A percentile compares a stretch with the other conserved stretches of the same genome.
These are phyloP conservation scores for Puccinellia tenuiflora DNA, from an alignment of 176 grass and related monocot genomes.

Conservation along the genomic window DNA sequence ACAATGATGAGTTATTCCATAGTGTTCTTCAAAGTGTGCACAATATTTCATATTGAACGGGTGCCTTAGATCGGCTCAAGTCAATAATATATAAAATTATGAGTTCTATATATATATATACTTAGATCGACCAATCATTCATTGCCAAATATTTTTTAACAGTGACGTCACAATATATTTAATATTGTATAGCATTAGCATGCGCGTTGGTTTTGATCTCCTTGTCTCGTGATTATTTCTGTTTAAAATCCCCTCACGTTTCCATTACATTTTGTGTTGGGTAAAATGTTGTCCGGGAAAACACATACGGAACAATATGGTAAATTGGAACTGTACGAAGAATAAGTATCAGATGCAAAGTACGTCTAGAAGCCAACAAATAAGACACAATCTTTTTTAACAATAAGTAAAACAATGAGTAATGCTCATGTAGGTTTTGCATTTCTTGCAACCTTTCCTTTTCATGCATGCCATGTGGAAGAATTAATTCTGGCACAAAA, in stretches of 20 bases:
- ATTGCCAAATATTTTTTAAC: too few species aligned
- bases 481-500: conserved; percentile 9
- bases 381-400: background rate
- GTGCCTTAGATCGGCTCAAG: too few species aligned
- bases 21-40: too few species aligned
- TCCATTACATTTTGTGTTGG: background rate
- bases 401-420: background rate
- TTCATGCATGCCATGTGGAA: background rate
- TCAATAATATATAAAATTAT: too few species aligned
- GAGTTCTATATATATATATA: too few species aligned
- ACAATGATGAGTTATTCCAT: too few species aligned
- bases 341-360: conserved; percentile 48
- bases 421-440: background rate
- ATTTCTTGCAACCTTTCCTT: conserved; percentile 2
- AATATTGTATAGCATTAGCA: too few species aligned
- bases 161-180: too few species aligned
- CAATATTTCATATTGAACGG: too few species aligned
- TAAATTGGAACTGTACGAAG: conserved; percentile 1
- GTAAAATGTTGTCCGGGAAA: background rate
- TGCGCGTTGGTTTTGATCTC: background rate
- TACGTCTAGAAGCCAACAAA: conserved; percentile 10
- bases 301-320: conserved; percentile 12
- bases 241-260: background rate
- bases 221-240: background rate
- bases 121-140: too few species aligned